A percentile compares a stretch with the other conserved stretches of the same genome.
Evolutionary conservation across 1,139 yeast species (phyloP).

Genomic region (Yamadazyma atmosphaerica): DNA sequence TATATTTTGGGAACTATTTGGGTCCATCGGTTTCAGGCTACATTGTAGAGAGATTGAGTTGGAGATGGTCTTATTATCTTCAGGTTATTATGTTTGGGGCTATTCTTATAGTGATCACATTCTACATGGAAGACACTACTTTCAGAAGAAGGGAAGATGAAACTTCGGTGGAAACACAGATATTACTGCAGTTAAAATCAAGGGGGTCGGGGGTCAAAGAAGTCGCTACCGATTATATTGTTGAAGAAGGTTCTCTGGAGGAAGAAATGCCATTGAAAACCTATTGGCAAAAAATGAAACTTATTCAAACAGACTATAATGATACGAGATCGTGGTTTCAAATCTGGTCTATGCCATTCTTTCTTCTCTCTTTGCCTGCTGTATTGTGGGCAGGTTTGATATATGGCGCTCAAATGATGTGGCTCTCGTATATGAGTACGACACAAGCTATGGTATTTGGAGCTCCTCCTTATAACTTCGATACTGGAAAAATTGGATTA

Average conservation of each 20-base stretch:
- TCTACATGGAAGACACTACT: conserved; percentile 48
- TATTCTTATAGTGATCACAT: conserved; percentile 40
- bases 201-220: conserved; percentile 10
- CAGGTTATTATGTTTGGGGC: conserved; percentile 50
- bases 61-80: conserved; percentile 50
- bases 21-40: conserved; percentile 50
- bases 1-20: conserved; percentile 45
- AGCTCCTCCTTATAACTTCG: conserved; percentile 34
- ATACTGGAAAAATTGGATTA: conserved; percentile 36
- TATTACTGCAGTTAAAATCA: conserved; percentile 24
- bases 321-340: conserved; percentile 39
- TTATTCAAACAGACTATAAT: conserved; percentile 37
- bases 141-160: conserved; percentile 24
- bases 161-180: conserved; percentile 17
- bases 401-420: conserved; percentile 62
- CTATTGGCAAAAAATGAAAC: conserved; percentile 32
- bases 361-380: conserved; percentile 53
- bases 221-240: background rate
- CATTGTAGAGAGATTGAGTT: conserved; percentile 35
- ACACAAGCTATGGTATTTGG: conserved; percentile 44
- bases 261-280: conserved; percentile 24
- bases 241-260: background rate
- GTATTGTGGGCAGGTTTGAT: conserved; percentile 60
- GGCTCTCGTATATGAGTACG: conserved; percentile 44
- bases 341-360: conserved; percentile 39